A percentile compares a stretch with the other conserved stretches of the same genome.
Evolutionary conservation across 2,329 filamentous ascomycete genomes (phyloP).

Genomic region (Septoria petroselini): DNA sequence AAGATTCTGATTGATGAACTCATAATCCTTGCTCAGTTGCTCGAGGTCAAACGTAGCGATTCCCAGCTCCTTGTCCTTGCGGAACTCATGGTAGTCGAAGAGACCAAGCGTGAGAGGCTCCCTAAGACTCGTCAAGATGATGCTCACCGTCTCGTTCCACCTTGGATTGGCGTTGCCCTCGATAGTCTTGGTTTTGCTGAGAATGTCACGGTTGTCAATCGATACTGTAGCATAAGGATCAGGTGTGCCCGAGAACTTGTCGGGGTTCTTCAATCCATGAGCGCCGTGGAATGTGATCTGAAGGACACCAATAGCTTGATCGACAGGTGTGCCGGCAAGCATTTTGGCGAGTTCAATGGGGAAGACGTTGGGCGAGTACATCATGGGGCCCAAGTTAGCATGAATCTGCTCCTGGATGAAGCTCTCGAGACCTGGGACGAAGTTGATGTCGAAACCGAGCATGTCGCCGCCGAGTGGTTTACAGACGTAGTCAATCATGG

Average conservation of each 20-base stretch:
- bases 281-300: slow-evolving; percentile 89
- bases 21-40: slow-evolving; percentile 69
- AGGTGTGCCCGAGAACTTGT: slow-evolving; percentile 86
- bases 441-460: slow-evolving; percentile 98
- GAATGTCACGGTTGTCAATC: slow-evolving; percentile 74
- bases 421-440: slow-evolving; percentile 86
- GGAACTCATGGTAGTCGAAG: slow-evolving; percentile 91
- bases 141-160: slow-evolving; percentile 96
- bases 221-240: slow-evolving; percentile 87
- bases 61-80: slow-evolving; percentile 95
- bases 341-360: slow-evolving; percentile 98
- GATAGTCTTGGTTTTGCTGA: slow-evolving; percentile 86
- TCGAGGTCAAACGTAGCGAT: slow-evolving; percentile 82
- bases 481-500: slow-evolving; percentile 93
- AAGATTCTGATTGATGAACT: slow-evolving; percentile 79
- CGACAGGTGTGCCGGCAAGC: slow-evolving; percentile 87
- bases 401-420: slow-evolving; percentile 98
- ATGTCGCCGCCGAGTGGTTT: slow-evolving; percentile 94
- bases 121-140: slow-evolving; percentile 87
- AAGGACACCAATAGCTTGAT: slow-evolving; percentile 91
- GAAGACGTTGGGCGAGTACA: slow-evolving; percentile 97
- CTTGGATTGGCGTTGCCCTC: slow-evolving; percentile 80
- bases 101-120: slow-evolving; percentile 81
- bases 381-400: slow-evolving; percentile 89
- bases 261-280: slow-evolving; percentile 87